phyloP scores from a whole-genome alignment of 768 basidiomycete species.

The Termitomyces sp. region DNA sequence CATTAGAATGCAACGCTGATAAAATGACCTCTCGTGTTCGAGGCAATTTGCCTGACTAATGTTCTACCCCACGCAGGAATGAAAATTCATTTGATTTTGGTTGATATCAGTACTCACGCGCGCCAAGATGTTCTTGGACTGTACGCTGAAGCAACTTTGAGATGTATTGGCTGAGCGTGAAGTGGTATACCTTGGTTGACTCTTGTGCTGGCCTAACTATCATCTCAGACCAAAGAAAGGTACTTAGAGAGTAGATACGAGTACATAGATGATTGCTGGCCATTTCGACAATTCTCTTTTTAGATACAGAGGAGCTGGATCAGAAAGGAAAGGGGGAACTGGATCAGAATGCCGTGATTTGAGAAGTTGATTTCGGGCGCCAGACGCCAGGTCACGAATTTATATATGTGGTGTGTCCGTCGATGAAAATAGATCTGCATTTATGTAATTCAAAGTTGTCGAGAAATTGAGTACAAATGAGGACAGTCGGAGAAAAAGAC shows the following conservation, averaged over 20 bases:
- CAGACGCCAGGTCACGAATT: neutral
- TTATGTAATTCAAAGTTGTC: too few species aligned
- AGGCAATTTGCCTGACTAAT: neutral
- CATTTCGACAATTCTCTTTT: neutral
- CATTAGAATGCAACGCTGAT: too few species aligned
- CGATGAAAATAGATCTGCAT: too few species aligned
- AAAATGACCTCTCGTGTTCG: neutral
- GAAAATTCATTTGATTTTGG: neutral
- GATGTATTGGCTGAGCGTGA: neutral
- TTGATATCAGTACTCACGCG: too few species aligned
- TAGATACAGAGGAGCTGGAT: too few species aligned
- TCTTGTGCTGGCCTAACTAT: neutral
- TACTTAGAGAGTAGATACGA: neutral
- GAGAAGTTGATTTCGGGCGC: neutral
- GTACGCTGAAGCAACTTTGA: neutral
- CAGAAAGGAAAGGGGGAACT: slow-evolving; percentile 1
- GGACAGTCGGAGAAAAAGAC: too few species aligned
- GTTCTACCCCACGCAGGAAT: too few species aligned
- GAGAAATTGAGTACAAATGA: too few species aligned
- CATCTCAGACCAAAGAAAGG: neutral
- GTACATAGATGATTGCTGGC: neutral
- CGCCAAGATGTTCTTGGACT: too few species aligned
- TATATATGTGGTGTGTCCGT: neutral
- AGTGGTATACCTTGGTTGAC: neutral
- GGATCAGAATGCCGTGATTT: neutral